These are phyloP conservation scores for Ophiostoma perfectum DNA, from an alignment of 2,329 filamentous ascomycete species.

Conservation along the genomic window DNA sequence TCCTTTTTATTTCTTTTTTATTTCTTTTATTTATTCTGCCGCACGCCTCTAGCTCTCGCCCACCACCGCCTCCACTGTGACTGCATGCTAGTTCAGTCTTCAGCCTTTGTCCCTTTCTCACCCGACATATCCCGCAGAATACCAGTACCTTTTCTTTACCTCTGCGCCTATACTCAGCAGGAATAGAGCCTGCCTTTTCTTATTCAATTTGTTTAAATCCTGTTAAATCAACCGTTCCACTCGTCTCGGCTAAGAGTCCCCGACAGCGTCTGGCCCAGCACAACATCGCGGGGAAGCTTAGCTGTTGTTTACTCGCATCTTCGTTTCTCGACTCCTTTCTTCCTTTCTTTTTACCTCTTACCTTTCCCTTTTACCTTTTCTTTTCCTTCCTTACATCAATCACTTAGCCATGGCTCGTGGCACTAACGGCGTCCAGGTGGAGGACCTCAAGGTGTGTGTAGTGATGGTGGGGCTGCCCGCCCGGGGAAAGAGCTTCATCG, in stretches of 20 bases:
- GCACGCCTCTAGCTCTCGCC: not conserved
- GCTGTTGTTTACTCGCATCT: conserved; percentile 1
- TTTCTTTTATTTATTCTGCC: not conserved
- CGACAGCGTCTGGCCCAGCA: conserved; percentile 13
- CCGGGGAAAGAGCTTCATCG: conserved; percentile 93
- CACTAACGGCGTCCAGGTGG: conserved; percentile 74
- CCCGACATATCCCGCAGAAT: conserved; percentile 10
- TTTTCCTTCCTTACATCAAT: not conserved
- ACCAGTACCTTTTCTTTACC: not conserved
- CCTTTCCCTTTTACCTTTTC: not conserved
- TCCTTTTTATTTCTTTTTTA: too few species aligned
- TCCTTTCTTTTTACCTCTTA: not conserved
- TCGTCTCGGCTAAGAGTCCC: conserved; percentile 11
- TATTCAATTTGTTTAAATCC: not conserved
- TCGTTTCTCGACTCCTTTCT: not conserved
- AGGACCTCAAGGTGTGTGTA: conserved; percentile 94
- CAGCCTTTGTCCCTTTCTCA: conserved; percentile 9
- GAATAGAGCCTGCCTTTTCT: not conserved
- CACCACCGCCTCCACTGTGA: not conserved
- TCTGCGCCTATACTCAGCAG: too few species aligned
- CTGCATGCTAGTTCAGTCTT: not conserved
- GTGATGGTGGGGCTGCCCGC: conserved; percentile 98
- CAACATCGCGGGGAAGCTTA: conserved; percentile 14
- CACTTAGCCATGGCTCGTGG: conserved; percentile 28
- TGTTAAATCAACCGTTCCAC: not conserved